These are phyloP conservation scores for Mitragyna speciosa DNA, from an alignment of 257 asterid genomes.

Conservation along the genomic window DNA sequence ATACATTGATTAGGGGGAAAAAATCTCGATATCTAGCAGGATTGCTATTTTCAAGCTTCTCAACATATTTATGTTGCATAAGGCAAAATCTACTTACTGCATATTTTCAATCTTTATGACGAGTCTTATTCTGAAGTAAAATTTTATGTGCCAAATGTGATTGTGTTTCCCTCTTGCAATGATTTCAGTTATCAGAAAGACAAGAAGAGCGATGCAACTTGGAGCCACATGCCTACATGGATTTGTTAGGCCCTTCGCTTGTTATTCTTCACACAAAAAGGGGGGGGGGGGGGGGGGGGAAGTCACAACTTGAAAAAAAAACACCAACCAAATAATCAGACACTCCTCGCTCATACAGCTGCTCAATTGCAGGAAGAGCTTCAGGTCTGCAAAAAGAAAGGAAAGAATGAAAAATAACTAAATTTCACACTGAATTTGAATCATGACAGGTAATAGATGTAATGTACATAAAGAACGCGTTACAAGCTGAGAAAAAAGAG, in stretches of 20 bases:
- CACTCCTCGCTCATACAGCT: slow-evolving; percentile 80
- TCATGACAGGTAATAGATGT: not conserved
- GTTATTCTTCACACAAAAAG: not conserved
- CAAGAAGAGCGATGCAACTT: not conserved
- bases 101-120: not conserved
- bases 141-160: not conserved
- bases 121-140: not conserved
- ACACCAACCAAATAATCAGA: slow-evolving; percentile 83
- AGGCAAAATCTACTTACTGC: not conserved
- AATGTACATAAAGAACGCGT: not conserved
- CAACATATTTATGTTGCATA: not conserved
- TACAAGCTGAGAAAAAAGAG: not conserved
- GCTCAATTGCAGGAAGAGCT: slow-evolving; percentile 55
- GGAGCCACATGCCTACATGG: not conserved
- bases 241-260: not conserved
- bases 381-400: slow-evolving; percentile 53
- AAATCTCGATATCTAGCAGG: not conserved
- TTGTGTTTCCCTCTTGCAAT: not conserved
- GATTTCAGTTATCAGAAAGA: not conserved
- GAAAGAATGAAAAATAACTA: not conserved
- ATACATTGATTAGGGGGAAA: not conserved
- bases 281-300: not conserved
- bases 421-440: not conserved
- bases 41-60: not conserved
- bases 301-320: slow-evolving; percentile 1